phyloP scores from a whole-genome alignment of 164 flowering plant species.

The Piper betle region DNA sequence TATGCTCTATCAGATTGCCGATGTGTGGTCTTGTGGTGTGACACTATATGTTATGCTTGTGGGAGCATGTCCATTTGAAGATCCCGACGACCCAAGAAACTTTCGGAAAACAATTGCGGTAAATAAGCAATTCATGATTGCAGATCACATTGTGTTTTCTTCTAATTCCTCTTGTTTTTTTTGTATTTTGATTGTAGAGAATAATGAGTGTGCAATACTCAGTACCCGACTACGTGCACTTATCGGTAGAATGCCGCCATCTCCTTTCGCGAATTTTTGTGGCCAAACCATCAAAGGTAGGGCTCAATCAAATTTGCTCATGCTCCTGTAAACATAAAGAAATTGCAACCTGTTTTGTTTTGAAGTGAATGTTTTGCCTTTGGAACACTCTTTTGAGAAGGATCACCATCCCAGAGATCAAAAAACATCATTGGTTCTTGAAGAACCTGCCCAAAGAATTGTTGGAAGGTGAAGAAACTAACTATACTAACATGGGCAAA shows the following conservation, averaged over 20 bases:
- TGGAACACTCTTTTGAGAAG: slow-evolving; percentile 34
- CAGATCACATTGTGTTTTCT: not conserved
- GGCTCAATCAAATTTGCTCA: not conserved
- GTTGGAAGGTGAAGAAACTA: slow-evolving; percentile 34
- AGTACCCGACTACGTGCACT: slow-evolving; percentile 54
- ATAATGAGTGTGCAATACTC: slow-evolving; percentile 54
- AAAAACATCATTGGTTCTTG: slow-evolving; percentile 53
- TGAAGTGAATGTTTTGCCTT: not conserved
- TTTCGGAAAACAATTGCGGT: slow-evolving; percentile 55
- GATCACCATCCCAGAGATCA: slow-evolving; percentile 60
- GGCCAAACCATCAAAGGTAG: slow-evolving; percentile 57
- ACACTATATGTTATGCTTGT: slow-evolving; percentile 64
- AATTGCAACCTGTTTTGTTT: too few relatives aligned
- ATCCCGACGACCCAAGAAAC: slow-evolving; percentile 60
- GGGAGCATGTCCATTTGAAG: slow-evolving; percentile 68
- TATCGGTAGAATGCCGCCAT: slow-evolving; percentile 45
- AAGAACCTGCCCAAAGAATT: slow-evolving; percentile 48
- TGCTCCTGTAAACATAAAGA: not conserved
- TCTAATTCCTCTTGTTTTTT: not conserved
- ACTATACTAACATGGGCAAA: slow-evolving; percentile 11
- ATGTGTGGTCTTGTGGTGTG: slow-evolving; percentile 78
- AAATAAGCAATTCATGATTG: slow-evolving; percentile 7
- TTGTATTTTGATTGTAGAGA: slow-evolving; percentile 28
- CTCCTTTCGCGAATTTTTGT: slow-evolving; percentile 60
- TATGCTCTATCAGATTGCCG: slow-evolving; percentile 35